A percentile compares a stretch with the other conserved stretches of the same genome.
These are phyloP conservation scores for Didymella segeticola DNA, from an alignment of 2,329 filamentous ascomycete genomes.

Conservation along the genomic window DNA sequence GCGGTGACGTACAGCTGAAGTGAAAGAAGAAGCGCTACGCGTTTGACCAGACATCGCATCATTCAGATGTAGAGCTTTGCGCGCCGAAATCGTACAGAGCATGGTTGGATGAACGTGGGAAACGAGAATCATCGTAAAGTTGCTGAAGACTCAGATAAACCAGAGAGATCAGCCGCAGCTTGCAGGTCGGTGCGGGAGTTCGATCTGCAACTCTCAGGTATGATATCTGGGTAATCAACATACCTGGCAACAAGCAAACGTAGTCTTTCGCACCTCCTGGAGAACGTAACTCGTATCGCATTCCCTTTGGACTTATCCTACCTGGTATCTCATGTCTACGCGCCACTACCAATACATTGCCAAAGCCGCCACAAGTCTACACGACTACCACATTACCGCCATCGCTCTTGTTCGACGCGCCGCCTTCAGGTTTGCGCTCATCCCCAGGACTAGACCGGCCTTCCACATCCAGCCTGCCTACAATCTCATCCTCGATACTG, in stretches of 20 bases:
- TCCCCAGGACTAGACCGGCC: conserved; percentile 4
- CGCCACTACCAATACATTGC: conserved; percentile 16
- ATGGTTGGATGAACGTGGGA: no score
- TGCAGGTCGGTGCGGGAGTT: no score
- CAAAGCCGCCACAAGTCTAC: conserved; percentile 2
- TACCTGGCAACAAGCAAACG: neutral
- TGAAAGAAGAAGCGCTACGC: neutral
- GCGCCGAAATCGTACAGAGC: no score
- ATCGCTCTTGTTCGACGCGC: neutral
- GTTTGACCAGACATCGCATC: neutral
- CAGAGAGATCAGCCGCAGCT: no score
- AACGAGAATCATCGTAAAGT: no score
- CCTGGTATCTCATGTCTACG: conserved; percentile 18
- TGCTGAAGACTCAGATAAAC: neutral
- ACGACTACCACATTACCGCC: conserved; percentile 7
- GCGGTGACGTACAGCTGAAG: conserved; percentile 3
- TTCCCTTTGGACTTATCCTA: conserved; percentile 10
- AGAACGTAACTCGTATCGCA: conserved; percentile 15
- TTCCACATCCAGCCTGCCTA: conserved; percentile 14
- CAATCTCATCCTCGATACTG: conserved; percentile 15
- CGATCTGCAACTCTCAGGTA: no score
- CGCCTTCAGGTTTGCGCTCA: conserved; percentile 2
- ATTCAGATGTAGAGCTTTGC: neutral
- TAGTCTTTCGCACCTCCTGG: neutral
- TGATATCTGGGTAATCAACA: no score